Percentiles rank a stretch among this genome's conserved stretches.
These are phyloP conservation scores for Clarireedia paspali DNA, from an alignment of 2,329 filamentous ascomycete genomes.

Conservation along the genomic window DNA sequence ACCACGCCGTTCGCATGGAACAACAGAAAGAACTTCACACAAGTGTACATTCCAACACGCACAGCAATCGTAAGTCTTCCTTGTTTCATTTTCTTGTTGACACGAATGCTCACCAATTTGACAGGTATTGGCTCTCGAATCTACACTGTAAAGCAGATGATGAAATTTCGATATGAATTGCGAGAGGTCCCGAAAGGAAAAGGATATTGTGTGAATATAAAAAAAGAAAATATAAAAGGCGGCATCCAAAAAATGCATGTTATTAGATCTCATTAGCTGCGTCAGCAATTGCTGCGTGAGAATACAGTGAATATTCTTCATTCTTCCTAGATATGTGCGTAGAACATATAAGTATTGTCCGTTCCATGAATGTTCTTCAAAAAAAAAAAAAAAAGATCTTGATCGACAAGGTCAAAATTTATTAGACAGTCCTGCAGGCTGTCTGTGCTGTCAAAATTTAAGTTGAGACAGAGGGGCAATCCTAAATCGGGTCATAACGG, in stretches of 20 bases:
- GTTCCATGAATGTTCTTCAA: too few relatives aligned
- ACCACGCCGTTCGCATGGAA: constrained; percentile 92
- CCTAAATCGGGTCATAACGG: constrained; percentile 8
- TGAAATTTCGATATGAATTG: neutral
- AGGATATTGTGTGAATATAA: neutral
- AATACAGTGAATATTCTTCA: neutral
- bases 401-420: too few relatives aligned
- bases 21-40: constrained; percentile 77
- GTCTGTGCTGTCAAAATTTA: too few relatives aligned
- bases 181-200: neutral
- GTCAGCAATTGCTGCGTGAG: neutral
- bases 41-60: constrained; percentile 81
- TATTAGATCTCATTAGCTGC: constrained; percentile 1
- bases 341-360: neutral
- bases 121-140: constrained; percentile 32
- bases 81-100: neutral
- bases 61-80: constrained; percentile 64
- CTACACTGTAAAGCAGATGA: constrained; percentile 19
- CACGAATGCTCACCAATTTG: constrained; percentile 8
- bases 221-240: neutral
- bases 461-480: neutral
- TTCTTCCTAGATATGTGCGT: neutral
- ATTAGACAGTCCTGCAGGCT: too few relatives aligned
- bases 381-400: too few relatives aligned
- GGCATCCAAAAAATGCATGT: neutral